Conservation (phyloP, 1,284 basidiomycete genomes). For the Leccinum angustisporum region DNA sequence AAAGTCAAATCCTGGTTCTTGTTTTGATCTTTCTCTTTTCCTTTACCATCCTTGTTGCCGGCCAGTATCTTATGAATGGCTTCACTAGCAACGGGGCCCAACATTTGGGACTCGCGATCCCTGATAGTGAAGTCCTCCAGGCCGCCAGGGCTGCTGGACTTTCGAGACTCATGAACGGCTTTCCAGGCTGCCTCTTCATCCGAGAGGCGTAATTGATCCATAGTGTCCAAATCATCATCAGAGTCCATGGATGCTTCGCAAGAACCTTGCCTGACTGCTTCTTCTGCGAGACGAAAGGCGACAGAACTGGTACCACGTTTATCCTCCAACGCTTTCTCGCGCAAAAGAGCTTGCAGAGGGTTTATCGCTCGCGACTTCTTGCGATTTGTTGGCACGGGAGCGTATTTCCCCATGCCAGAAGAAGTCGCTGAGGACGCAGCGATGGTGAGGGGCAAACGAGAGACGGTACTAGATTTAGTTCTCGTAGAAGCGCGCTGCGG, state of each 20-base stretch:
- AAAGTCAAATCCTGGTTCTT: constrained; percentile 15
- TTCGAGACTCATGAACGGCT: constrained; percentile 32
- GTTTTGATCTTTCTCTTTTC: constrained; percentile 18
- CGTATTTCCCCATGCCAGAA: not conserved
- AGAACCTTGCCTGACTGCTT: constrained; percentile 33
- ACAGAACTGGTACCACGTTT: constrained; percentile 44
- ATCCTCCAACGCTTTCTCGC: constrained; percentile 49
- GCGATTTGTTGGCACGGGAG: constrained; percentile 4
- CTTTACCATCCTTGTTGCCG: constrained; percentile 34
- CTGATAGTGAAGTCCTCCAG: constrained; percentile 35
- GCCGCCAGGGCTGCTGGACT: constrained; percentile 24
- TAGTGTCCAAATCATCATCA: constrained; percentile 37
- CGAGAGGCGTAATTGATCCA: constrained; percentile 28
- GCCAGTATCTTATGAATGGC: constrained; percentile 43
- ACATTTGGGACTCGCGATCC: constrained; percentile 33
- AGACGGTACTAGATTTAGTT: constrained; percentile 12
- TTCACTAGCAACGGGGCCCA: constrained; percentile 29
- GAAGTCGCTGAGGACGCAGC: constrained; percentile 6
- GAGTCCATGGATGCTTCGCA: constrained; percentile 36
- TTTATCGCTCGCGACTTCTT: constrained; percentile 37
- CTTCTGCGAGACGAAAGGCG: constrained; percentile 47
- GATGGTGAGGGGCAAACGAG: constrained; percentile 14
- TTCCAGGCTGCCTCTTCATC: constrained; percentile 42
- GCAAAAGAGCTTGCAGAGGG: constrained; percentile 54
- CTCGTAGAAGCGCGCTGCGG: constrained; percentile 15